These are phyloP conservation scores for Pseudomassariella vexata DNA, from an alignment of 2,329 filamentous ascomycete species.

Conservation along the genomic window DNA sequence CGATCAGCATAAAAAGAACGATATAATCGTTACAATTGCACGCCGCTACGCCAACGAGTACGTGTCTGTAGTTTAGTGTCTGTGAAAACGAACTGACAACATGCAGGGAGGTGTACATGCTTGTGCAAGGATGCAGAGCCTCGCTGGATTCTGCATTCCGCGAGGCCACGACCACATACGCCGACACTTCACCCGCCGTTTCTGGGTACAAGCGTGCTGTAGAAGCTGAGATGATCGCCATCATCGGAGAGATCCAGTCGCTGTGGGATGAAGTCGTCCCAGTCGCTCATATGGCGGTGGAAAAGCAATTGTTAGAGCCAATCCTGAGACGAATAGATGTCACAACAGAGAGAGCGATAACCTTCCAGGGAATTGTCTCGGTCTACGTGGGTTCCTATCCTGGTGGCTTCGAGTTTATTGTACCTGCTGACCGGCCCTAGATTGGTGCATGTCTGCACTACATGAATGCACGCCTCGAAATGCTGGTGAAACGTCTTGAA, in stretches of 20 bases:
- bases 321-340: constrained; percentile 11
- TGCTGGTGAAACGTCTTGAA: constrained; percentile 12
- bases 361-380: too few species aligned
- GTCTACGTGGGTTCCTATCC: too few species aligned
- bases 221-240: constrained; percentile 15
- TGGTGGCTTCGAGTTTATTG: neutral
- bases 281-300: constrained; percentile 27
- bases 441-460: constrained; percentile 16
- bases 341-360: too few species aligned
- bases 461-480: constrained; percentile 19
- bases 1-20: constrained; percentile 7
- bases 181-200: constrained; percentile 1
- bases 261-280: constrained; percentile 28
- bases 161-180: constrained; percentile 11
- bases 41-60: constrained; percentile 20
- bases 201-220: constrained; percentile 7
- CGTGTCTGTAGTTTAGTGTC: too few species aligned
- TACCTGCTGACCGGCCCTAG: constrained; percentile 10
- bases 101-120: constrained; percentile 14
- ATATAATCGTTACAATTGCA: constrained; percentile 14
- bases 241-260: constrained; percentile 23
- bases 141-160: constrained; percentile 14
- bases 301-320: constrained; percentile 22
- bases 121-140: constrained; percentile 16
- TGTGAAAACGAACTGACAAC: neutral